Base-by-base conservation (phyloP, 1,284 basidiomycete species). In the Cerioporus squamosus region DNA sequence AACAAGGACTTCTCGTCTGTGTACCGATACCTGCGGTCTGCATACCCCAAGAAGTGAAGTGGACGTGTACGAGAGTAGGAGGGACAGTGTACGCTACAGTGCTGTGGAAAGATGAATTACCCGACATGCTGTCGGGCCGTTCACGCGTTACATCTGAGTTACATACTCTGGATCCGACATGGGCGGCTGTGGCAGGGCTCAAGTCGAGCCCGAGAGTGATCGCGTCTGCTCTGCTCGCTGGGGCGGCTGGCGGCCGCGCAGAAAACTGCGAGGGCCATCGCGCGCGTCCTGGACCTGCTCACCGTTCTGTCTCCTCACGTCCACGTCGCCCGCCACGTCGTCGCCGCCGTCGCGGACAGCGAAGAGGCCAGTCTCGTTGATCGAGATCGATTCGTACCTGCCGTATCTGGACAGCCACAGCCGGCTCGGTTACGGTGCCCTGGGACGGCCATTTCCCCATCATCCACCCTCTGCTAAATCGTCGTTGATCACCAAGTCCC, bases 1-100 rank as follows among this genome's bases (percentile, higher is more conserved):
- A 78, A 73, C 55, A 88, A 87, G 68, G 93, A 95, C 67, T 95
- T 95, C 70, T 93, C 90, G 47, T 85, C 86, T 14, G 86, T 95
- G 43, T 95, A 93, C 72, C 76, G 79, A 57, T 87, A 86, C 70
- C 74, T 94, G 53, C 65, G 68, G 20, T 59, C 63, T 18, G 57
- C 55, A 1, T 63, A 70, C 42, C 55, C 55, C 12, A 62, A 62
- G 58, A 44, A 48, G 17, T 29, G 24, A 44, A 4, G 18, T 14
- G 26, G 24, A 17, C 2, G 17, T 49, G 47, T 39, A 39, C 23
- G 23, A 24, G 22, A 49, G 17, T 18, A 1, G 8, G 40, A n/a
- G 17, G 46, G 26, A 22, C 26, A 24, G 3, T 45, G 44, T 45
- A 45, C 15, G 23, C 2, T 26, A 29, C 23, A 26, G 9, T 20